Percentiles rank a stretch among this genome's conserved stretches.
Conservation (phyloP, 495 filamentous ascomycete species). For the Chlorociboria aeruginascens region DNA sequence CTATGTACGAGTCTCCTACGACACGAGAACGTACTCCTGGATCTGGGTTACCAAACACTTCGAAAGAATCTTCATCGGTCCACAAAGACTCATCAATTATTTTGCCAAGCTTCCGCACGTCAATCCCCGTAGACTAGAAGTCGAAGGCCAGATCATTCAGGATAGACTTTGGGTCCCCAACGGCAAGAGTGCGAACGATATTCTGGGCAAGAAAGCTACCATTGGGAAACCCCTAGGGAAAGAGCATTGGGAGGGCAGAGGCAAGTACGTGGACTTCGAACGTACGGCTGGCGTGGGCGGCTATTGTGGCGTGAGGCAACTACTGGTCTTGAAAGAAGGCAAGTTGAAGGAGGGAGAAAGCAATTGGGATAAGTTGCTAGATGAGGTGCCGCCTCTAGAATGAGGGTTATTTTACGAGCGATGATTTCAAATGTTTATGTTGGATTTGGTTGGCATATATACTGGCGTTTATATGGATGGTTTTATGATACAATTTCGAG, state of each 20-base stretch:
- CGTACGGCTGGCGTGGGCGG: constrained; percentile 37
- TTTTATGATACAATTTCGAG: too few species aligned
- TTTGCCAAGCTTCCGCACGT: constrained; percentile 40
- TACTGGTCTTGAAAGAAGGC: constrained; percentile 44
- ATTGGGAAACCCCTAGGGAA: constrained; percentile 25
- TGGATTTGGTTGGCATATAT: too few species aligned
- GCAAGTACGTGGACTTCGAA: constrained; percentile 21
- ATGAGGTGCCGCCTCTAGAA: constrained; percentile 14
- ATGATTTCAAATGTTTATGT: neutral
- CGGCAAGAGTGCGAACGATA: constrained; percentile 13
- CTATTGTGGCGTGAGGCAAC: constrained; percentile 43
- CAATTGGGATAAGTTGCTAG: constrained; percentile 36
- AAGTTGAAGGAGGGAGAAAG: constrained; percentile 33
- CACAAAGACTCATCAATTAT: constrained; percentile 42
- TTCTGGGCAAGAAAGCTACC: constrained; percentile 32
- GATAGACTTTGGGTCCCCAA: constrained; percentile 40
- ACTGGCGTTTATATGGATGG: too few species aligned
- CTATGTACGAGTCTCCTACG: constrained; percentile 58
- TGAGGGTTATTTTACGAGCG: neutral
- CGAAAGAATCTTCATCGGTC: constrained; percentile 44
- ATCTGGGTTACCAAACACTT: constrained; percentile 41
- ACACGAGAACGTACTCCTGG: constrained; percentile 38
- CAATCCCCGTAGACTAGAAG: constrained; percentile 45
- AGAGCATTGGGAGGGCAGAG: constrained; percentile 21
- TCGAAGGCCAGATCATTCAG: constrained; percentile 37